Evolutionary conservation across 2,329 filamentous ascomycete species (phyloP).

Genomic region (Sclerotiophoma versabilis): DNA sequence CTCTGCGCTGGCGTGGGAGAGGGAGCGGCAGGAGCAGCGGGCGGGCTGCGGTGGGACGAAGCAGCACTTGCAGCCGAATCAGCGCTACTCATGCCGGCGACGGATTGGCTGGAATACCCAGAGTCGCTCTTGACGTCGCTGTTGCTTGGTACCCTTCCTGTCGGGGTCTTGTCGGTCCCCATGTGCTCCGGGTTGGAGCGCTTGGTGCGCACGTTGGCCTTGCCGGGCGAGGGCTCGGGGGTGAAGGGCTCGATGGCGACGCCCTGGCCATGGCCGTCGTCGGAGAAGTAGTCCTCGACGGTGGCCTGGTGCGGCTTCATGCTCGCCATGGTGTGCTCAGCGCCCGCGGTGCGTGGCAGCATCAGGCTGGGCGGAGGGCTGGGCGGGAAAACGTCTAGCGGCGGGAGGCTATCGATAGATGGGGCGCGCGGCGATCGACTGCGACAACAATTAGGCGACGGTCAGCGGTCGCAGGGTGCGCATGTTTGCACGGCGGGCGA

Average conservation of each 20-base stretch:
- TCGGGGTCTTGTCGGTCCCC: constrained; percentile 40
- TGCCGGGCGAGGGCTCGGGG: constrained; percentile 37
- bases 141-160: constrained; percentile 34
- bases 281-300: constrained; percentile 53
- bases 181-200: constrained; percentile 52
- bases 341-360: constrained; percentile 5
- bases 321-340: constrained; percentile 22
- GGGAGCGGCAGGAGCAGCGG: constrained; percentile 22
- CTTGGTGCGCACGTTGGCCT: constrained; percentile 61
- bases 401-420: constrained; percentile 30
- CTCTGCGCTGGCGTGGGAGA: constrained; percentile 8
- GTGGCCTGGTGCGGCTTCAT: constrained; percentile 34
- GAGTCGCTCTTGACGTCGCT: constrained; percentile 65
- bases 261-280: constrained; percentile 40
- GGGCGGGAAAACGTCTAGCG: constrained; percentile 30
- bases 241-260: constrained; percentile 36
- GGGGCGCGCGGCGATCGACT: constrained; percentile 17
- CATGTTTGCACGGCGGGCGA: constrained; percentile 10
- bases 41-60: constrained; percentile 38
- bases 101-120: constrained; percentile 67
- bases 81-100: constrained; percentile 60
- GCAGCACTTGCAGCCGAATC: constrained; percentile 57
- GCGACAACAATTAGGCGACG: constrained; percentile 25
- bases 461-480: constrained; percentile 20
- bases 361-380: constrained; percentile 13